phyloP scores from a whole-genome alignment of 1,284 basidiomycete species.

The Tilletiopsis washingtonensis region DNA sequence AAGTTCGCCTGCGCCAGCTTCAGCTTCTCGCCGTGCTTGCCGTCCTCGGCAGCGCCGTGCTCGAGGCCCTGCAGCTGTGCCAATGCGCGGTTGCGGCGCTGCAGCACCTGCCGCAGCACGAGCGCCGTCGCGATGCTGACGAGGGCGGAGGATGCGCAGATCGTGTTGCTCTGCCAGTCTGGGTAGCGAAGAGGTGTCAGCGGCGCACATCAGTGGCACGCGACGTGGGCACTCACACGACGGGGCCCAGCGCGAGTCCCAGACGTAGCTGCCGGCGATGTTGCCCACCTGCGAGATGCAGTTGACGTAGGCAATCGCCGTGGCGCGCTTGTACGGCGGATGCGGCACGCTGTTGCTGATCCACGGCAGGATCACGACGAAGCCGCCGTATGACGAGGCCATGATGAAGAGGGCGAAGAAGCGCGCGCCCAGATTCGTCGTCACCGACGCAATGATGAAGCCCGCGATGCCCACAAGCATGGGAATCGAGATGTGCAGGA shows the following conservation, averaged over 20 bases:
- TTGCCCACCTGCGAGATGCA: slow-evolving; percentile 50
- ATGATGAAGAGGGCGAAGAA: slow-evolving; percentile 32
- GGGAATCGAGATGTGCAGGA: slow-evolving; percentile 21
- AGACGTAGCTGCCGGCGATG: slow-evolving; percentile 43
- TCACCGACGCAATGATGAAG: slow-evolving; percentile 30
- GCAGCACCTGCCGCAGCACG: no score
- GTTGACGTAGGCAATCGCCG: slow-evolving; percentile 41
- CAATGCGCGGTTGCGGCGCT: no score
- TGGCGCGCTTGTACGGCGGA: slow-evolving; percentile 28
- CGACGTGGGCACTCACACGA: no score
- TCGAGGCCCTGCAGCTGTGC: no score
- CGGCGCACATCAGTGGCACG: no score
- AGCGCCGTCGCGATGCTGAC: no score
- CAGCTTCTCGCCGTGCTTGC: no score
- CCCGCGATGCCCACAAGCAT: slow-evolving; percentile 17
- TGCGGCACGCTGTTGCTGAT: slow-evolving; percentile 24
- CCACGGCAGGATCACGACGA: slow-evolving; percentile 25
- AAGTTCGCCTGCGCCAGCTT: no score
- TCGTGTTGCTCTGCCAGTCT: no score
- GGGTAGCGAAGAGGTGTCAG: no score
- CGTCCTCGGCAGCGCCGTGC: no score
- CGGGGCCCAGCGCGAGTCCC: not conserved
- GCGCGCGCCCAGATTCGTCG: slow-evolving; percentile 13
- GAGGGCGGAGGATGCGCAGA: no score
- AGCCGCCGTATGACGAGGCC: slow-evolving; percentile 9